Percentiles rank a stretch among this genome's conserved stretches.
These are phyloP conservation scores for Fusarium continuum DNA, from an alignment of 2,329 filamentous ascomycete species.

Conservation along the genomic window DNA sequence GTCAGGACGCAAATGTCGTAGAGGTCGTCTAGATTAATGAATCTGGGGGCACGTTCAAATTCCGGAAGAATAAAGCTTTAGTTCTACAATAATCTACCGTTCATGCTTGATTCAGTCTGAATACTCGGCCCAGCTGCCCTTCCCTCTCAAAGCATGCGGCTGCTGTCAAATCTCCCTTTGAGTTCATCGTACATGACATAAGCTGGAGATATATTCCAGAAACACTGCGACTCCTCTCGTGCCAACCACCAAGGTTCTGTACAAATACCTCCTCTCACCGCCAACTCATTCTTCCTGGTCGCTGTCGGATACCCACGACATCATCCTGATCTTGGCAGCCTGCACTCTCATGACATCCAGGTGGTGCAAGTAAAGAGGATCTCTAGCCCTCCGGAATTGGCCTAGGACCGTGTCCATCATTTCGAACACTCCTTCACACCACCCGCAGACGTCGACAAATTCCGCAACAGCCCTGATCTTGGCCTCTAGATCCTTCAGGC, in stretches of 20 bases:
- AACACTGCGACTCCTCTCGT: not conserved
- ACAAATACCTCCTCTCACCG: not conserved
- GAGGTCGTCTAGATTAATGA: not conserved
- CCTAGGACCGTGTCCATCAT: not conserved
- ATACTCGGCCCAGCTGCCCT: not conserved
- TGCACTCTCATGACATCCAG: slow-evolving; percentile 1
- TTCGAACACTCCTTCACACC: not conserved
- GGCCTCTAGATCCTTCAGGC: not conserved
- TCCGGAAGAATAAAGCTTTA: not conserved
- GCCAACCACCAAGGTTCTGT: not conserved
- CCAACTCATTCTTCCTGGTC: not conserved
- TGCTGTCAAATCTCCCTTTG: not conserved
- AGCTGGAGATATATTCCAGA: not conserved
- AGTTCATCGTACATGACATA: not conserved
- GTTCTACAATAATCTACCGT: not conserved
- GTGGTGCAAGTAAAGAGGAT: slow-evolving; percentile 15
- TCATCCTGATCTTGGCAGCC: slow-evolving; percentile 14
- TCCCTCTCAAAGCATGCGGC: not conserved
- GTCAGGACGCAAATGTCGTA: not conserved
- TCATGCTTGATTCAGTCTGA: not conserved
- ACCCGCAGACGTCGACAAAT: slow-evolving; percentile 15
- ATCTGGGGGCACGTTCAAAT: not conserved
- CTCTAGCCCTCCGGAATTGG: not conserved
- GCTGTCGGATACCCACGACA: not conserved
- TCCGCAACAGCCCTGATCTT: slow-evolving; percentile 3